These are phyloP conservation scores for Kodamaea arcana DNA, from an alignment of 1,139 yeast genomes.

Conservation along the genomic window DNA sequence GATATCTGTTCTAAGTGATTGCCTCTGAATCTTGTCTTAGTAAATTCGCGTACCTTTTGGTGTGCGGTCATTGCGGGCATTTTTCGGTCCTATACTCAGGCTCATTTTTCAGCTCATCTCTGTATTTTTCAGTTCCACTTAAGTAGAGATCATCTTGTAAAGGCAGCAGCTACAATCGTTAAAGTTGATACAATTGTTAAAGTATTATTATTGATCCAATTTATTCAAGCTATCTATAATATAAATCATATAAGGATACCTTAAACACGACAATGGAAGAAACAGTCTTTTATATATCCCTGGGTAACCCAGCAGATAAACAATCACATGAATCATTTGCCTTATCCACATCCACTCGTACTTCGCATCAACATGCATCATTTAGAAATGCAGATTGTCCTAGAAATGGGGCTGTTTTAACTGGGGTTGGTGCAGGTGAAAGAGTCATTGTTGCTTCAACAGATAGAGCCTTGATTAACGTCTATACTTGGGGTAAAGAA, in stretches of 20 bases:
- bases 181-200: no score
- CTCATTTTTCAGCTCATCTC: slow-evolving; percentile 5
- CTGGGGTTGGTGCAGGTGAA: slow-evolving; percentile 42
- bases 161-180: no score
- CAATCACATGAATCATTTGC: slow-evolving; percentile 48
- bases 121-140: not conserved
- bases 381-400: slow-evolving; percentile 55
- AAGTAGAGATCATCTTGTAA: no score
- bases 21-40: no score
- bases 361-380: slow-evolving; percentile 45
- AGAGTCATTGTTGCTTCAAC: slow-evolving; percentile 59
- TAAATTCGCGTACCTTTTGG: no score
- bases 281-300: slow-evolving; percentile 50
- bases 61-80: no score
- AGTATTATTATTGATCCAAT: no score
- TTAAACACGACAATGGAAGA: slow-evolving; percentile 47
- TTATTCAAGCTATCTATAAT: no score
- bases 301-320: slow-evolving; percentile 47
- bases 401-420: slow-evolving; percentile 41
- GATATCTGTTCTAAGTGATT: no score
- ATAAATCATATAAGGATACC: no score
- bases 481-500: slow-evolving; percentile 75
- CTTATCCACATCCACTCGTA: slow-evolving; percentile 46
- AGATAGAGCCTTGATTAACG: slow-evolving; percentile 69
- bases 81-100: no score